Percentiles rank a stretch among this genome's conserved stretches.
phyloP scores from a whole-genome alignment of 164 flowering plant species.

The Saururus chinensis region DNA sequence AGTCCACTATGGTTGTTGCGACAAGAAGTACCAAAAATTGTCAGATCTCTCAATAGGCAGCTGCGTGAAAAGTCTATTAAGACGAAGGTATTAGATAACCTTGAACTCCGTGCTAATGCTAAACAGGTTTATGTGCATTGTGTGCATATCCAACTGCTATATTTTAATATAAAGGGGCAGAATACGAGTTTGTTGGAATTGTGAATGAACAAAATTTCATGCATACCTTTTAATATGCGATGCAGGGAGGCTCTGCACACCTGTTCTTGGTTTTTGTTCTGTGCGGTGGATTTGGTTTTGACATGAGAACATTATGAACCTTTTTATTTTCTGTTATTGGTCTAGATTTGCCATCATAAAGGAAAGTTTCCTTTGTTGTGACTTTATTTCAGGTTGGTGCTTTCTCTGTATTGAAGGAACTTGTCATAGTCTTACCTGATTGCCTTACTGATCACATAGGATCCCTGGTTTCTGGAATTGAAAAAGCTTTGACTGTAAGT shows the following conservation, averaged over 20 bases:
- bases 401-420: constrained; percentile 90
- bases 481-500: constrained; percentile 83
- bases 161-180: too few species aligned
- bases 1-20: constrained; percentile 92
- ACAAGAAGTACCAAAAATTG: constrained; percentile 93
- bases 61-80: constrained; percentile 91
- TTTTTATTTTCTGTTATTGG: too few species aligned
- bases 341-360: too few species aligned
- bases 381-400: constrained; percentile 69
- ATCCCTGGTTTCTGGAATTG: constrained; percentile 86
- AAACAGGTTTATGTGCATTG: background rate
- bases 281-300: too few species aligned
- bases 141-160: background rate
- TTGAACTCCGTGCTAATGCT: background rate
- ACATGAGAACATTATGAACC: too few species aligned
- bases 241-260: background rate
- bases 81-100: constrained; percentile 53
- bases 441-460: constrained; percentile 95
- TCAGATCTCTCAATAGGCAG: constrained; percentile 82
- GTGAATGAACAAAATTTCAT: background rate
- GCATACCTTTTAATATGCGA: background rate
- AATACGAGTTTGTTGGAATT: background rate
- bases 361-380: constrained; percentile 5
- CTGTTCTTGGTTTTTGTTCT: background rate
- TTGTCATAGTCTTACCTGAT: constrained; percentile 91